These are phyloP conservation scores for Camillea tinctor DNA, from an alignment of 2,329 filamentous ascomycete species.

Conservation along the genomic window DNA sequence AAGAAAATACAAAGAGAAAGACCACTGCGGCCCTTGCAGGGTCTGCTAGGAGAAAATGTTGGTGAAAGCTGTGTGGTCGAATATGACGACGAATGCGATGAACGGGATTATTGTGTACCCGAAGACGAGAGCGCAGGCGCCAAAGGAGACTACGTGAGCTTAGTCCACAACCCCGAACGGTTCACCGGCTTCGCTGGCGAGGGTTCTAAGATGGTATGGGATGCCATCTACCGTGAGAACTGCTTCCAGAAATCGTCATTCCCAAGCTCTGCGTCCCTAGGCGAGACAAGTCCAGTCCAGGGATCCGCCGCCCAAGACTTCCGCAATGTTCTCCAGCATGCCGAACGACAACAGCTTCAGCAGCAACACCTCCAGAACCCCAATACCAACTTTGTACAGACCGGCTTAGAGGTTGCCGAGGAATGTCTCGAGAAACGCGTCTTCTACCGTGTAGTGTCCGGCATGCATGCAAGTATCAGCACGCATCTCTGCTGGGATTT, in stretches of 20 bases:
- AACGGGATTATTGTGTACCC: constrained; percentile 93
- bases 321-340: constrained; percentile 58
- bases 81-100: constrained; percentile 95
- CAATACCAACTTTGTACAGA: constrained; percentile 59
- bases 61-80: constrained; percentile 96
- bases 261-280: constrained; percentile 56
- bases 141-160: constrained; percentile 94
- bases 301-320: constrained; percentile 60
- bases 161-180: constrained; percentile 88
- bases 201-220: constrained; percentile 88
- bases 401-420: constrained; percentile 75
- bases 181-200: constrained; percentile 92
- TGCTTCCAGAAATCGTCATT: constrained; percentile 78
- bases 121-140: constrained; percentile 85
- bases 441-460: constrained; percentile 91
- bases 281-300: constrained; percentile 40
- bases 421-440: constrained; percentile 98
- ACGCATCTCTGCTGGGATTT: constrained; percentile 96
- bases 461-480: constrained; percentile 98
- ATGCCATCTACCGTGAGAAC: constrained; percentile 95
- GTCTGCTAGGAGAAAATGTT: constrained; percentile 78
- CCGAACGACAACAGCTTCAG: constrained; percentile 59
- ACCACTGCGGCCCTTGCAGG: constrained; percentile 72
- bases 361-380: constrained; percentile 57
- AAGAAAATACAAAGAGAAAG: constrained; percentile 70